Conservation (phyloP, 2,329 filamentous ascomycete genomes). For the Botrytis squamosa region DNA sequence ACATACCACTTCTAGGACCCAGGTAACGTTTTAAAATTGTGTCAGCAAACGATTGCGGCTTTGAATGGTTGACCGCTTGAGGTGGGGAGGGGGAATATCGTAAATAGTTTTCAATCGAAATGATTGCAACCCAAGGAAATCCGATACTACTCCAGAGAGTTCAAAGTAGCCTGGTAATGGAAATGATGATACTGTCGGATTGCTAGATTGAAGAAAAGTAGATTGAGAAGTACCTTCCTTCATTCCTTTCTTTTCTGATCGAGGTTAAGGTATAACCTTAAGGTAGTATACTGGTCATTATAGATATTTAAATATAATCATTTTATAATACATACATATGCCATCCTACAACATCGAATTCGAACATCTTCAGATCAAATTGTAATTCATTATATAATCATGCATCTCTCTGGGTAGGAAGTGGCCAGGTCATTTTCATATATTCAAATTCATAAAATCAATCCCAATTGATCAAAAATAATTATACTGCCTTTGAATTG, state of each 20-base stretch:
- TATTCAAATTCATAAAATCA: too few species aligned
- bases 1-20: neutral
- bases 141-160: neutral
- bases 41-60: slow-evolving; percentile 5
- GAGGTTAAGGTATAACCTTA: neutral
- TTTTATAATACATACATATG: too few species aligned
- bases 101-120: neutral
- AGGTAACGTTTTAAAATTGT: neutral
- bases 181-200: neutral
- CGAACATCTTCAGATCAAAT: too few species aligned
- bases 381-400: too few species aligned
- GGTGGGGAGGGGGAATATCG: neutral
- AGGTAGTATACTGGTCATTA: too few species aligned
- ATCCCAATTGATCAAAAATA: too few species aligned
- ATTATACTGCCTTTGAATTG: too few species aligned
- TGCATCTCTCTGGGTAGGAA: too few species aligned
- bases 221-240: neutral
- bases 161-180: neutral
- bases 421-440: too few species aligned
- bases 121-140: neutral
- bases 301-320: too few species aligned
- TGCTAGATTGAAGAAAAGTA: neutral
- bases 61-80: neutral
- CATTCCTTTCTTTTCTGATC: neutral
- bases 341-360: too few species aligned